Evolutionary conservation across 2,329 filamentous ascomycete genomes (phyloP).

Genomic region (Beauveria varroae): DNA sequence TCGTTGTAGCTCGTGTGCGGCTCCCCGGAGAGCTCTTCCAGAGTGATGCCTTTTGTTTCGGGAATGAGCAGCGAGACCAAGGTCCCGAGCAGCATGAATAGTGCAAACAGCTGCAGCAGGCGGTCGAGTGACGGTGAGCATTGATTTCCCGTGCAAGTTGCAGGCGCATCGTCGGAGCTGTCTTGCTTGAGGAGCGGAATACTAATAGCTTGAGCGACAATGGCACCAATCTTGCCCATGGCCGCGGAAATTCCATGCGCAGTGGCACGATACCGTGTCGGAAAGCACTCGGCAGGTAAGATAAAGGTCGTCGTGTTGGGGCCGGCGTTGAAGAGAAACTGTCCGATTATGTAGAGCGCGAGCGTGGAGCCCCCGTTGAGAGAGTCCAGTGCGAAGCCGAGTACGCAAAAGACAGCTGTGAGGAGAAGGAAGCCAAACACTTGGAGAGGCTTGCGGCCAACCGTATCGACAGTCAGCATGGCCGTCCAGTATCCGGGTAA

Average conservation of each 20-base stretch:
- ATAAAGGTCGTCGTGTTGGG: slow-evolving; percentile 62
- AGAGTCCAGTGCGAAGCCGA: slow-evolving; percentile 51
- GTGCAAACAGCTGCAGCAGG: slow-evolving; percentile 68
- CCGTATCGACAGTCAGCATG: slow-evolving; percentile 62
- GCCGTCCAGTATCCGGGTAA: slow-evolving; percentile 77
- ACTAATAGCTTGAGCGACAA: slow-evolving; percentile 59
- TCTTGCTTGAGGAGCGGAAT: slow-evolving; percentile 55
- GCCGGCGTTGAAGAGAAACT: slow-evolving; percentile 61
- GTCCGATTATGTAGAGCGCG: slow-evolving; percentile 54
- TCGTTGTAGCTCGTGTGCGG: slow-evolving; percentile 51
- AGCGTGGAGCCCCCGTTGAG: slow-evolving; percentile 44
- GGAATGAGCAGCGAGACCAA: slow-evolving; percentile 65
- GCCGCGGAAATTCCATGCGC: slow-evolving; percentile 61
- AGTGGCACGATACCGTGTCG: slow-evolving; percentile 54
- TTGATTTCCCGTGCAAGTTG: slow-evolving; percentile 38
- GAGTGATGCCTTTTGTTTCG: slow-evolving; percentile 66
- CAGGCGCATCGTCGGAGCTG: slow-evolving; percentile 23
- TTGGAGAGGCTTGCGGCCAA: slow-evolving; percentile 73
- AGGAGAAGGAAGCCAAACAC: slow-evolving; percentile 53
- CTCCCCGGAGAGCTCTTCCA: slow-evolving; percentile 65
- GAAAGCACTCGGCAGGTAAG: slow-evolving; percentile 57
- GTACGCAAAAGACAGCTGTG: slow-evolving; percentile 53
- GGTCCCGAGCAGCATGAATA: slow-evolving; percentile 71
- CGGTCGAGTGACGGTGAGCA: slow-evolving; percentile 59
- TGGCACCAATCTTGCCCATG: slow-evolving; percentile 60